A percentile compares a stretch with the other conserved stretches of the same genome.
These are phyloP conservation scores for Bryum argenteum DNA, from an alignment of 225 moss, liverwort and hornwort species.

Conservation along the genomic window DNA sequence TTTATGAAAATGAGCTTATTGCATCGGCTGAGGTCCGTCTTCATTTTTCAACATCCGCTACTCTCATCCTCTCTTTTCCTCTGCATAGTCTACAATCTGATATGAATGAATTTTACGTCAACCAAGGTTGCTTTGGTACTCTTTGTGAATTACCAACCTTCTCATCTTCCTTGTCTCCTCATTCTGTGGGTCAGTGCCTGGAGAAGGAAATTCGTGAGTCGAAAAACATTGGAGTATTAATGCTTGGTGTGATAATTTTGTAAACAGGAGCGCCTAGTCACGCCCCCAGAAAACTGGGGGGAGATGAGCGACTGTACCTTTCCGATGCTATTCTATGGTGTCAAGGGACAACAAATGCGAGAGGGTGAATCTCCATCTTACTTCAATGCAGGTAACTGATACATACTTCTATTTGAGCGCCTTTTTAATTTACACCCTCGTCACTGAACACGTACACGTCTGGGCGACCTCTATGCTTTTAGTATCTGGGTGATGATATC, in stretches of 20 bases:
- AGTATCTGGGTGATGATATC: conserved; percentile 1
- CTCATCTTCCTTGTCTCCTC: background rate
- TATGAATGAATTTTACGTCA: background rate
- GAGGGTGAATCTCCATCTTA: conserved; percentile 77
- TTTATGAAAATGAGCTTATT: conserved; percentile 67
- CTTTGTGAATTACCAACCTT: background rate
- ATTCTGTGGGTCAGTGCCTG: background rate
- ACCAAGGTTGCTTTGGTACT: background rate
- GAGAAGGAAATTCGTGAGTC: background rate
- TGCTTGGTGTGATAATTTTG: conserved; percentile 9
- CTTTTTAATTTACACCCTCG: background rate
- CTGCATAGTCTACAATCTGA: background rate
- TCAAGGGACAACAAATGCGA: conserved; percentile 70
- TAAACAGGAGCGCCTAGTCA: conserved; percentile 45
- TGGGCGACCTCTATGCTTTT: background rate
- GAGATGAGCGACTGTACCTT: conserved; percentile 61
- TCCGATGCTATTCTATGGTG: conserved; percentile 73
- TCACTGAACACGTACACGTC: background rate
- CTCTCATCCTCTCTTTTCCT: background rate
- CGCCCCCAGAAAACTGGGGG: conserved; percentile 62
- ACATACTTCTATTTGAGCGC: background rate
- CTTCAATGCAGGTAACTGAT: conserved; percentile 61
- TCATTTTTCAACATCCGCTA: background rate
- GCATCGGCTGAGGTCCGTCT: conserved; percentile 59
- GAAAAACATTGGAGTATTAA: background rate